Conservation (phyloP, 768 basidiomycete genomes). For the Suillus clintonianus region DNA sequence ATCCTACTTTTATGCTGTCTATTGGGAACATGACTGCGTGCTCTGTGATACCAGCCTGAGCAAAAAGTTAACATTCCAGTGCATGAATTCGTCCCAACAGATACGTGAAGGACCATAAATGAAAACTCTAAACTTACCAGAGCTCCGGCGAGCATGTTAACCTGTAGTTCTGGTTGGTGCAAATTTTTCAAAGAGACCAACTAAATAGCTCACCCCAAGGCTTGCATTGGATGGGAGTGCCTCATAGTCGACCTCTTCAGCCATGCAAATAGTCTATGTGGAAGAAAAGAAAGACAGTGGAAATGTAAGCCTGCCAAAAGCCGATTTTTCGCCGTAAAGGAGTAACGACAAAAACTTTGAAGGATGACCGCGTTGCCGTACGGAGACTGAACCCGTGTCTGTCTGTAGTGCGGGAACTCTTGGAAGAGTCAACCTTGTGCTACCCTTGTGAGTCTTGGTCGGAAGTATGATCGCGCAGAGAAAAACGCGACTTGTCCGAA, state of each 20-base stretch:
- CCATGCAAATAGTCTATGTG: slow-evolving; percentile 27
- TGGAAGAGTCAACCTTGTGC: not conserved
- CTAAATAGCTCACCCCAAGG: slow-evolving; percentile 52
- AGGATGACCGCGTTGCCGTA: not conserved
- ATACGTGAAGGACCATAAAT: not conserved
- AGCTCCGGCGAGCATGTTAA: slow-evolving; percentile 97
- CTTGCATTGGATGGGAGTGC: slow-evolving; percentile 75
- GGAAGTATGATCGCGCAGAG: not conserved
- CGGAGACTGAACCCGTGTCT: not conserved
- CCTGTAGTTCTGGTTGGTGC: slow-evolving; percentile 44
- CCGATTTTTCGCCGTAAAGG: slow-evolving; percentile 6
- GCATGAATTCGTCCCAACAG: not conserved
- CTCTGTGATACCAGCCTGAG: slow-evolving; percentile 95
- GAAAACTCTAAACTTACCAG: slow-evolving; percentile 58
- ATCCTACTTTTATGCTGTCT: slow-evolving; percentile 92
- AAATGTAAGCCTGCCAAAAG: slow-evolving; percentile 6
- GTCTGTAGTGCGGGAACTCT: not conserved
- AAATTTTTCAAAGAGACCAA: slow-evolving; percentile 13
- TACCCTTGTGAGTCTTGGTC: slow-evolving; percentile 1
- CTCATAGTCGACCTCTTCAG: slow-evolving; percentile 63
- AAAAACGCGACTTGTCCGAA: not conserved
- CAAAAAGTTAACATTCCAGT: slow-evolving; percentile 9
- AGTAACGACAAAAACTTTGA: not conserved
- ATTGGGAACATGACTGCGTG: slow-evolving; percentile 99
- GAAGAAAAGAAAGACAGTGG: not conserved